Percentiles rank a stretch among this genome's conserved stretches.
phyloP scores from a whole-genome alignment of 169 alveolate genomes.

The Babesia gibsoni region DNA sequence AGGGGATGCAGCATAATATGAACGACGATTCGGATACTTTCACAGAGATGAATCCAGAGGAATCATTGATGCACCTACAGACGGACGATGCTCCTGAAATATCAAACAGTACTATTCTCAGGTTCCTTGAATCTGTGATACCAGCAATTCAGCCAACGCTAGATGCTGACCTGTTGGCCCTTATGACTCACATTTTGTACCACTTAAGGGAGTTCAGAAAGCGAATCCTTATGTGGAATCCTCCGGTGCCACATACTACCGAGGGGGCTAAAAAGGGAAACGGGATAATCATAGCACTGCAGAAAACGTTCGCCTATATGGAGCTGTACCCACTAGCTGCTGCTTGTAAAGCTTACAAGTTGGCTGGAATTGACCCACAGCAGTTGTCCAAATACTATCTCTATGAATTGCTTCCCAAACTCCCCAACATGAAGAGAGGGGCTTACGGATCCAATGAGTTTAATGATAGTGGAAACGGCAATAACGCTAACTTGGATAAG shows the following conservation, averaged over 20 bases:
- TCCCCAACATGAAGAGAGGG: constrained; percentile 12
- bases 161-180: constrained; percentile 69
- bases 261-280: constrained; percentile 53
- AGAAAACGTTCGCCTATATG: constrained; percentile 82
- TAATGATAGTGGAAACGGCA: neutral
- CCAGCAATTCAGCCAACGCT: constrained; percentile 73
- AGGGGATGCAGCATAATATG: neutral
- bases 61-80: constrained; percentile 6
- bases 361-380: constrained; percentile 31
- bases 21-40: constrained; percentile 23
- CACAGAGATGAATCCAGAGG: constrained; percentile 18
- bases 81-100: constrained; percentile 9
- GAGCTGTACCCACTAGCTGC: constrained; percentile 81
- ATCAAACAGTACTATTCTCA: constrained; percentile 16
- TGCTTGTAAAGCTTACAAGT: constrained; percentile 62
- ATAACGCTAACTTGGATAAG: neutral
- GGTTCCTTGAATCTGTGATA: constrained; percentile 62
- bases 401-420: constrained; percentile 51
- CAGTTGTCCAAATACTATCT: constrained; percentile 51
- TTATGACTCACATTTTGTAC: constrained; percentile 69
- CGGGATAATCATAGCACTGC: constrained; percentile 77
- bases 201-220: constrained; percentile 80
- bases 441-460: neutral
- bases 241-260: constrained; percentile 10
- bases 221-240: constrained; percentile 68